A percentile compares a stretch with the other conserved stretches of the same genome.
Conservation (phyloP, 331 rosid genomes). For the Dryas integrifolia region DNA sequence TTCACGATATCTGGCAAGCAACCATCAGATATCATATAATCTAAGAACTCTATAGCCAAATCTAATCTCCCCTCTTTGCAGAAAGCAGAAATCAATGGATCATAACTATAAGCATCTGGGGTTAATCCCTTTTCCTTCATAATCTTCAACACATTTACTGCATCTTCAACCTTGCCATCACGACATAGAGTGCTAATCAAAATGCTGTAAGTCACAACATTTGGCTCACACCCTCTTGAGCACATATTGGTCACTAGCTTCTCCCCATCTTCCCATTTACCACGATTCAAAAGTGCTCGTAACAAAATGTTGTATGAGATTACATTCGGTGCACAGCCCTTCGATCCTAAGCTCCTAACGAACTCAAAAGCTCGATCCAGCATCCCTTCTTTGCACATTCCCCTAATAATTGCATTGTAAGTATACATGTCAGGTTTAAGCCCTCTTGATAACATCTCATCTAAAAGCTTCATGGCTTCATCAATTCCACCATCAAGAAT, state of each 20-base stretch:
- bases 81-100: conserved; percentile 69
- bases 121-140: conserved; percentile 76
- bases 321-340: conserved; percentile 64
- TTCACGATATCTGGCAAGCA: conserved; percentile 70
- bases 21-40: conserved; percentile 69
- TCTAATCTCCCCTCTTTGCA: conserved; percentile 73
- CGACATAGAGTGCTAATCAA: conserved; percentile 68
- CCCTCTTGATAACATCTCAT: conserved; percentile 67
- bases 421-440: conserved; percentile 71
- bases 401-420: conserved; percentile 64
- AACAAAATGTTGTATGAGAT: conserved; percentile 61
- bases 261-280: conserved; percentile 70
- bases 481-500: conserved; percentile 59
- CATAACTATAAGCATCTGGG: conserved; percentile 73
- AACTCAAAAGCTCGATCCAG: conserved; percentile 76
- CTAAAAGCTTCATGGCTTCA: conserved; percentile 63
- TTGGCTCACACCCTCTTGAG: conserved; percentile 60
- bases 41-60: conserved; percentile 64
- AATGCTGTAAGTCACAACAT: conserved; percentile 65
- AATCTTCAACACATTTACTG: conserved; percentile 59
- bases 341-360: conserved; percentile 36
- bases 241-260: conserved; percentile 59
- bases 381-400: conserved; percentile 71
- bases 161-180: conserved; percentile 59
- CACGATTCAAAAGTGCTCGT: conserved; percentile 53